Conservation (phyloP, 1,139 yeast species). For the Saccharomyces hybrid region DNA sequence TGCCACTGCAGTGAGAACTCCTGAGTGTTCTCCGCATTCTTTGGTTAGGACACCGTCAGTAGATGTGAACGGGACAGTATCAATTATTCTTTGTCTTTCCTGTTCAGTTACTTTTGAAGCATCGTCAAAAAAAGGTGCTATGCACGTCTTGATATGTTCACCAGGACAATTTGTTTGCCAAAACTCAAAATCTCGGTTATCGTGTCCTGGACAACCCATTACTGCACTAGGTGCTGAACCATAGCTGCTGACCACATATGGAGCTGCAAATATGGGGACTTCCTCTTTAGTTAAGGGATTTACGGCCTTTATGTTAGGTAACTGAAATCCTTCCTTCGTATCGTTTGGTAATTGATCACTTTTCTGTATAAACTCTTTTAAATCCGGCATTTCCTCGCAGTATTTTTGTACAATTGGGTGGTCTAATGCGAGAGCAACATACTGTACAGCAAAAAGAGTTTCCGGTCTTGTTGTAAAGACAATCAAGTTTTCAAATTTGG, state of each 20-base stretch:
- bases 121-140: constrained; percentile 18
- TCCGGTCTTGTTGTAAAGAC: constrained; percentile 89
- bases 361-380: constrained; percentile 42
- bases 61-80: constrained; percentile 40
- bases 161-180: constrained; percentile 59
- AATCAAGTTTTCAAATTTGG: constrained; percentile 31
- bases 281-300: constrained; percentile 51
- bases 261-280: constrained; percentile 81
- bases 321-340: constrained; percentile 57
- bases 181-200: constrained; percentile 70
- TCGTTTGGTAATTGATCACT: constrained; percentile 38
- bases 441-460: constrained; percentile 76
- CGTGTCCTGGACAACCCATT: constrained; percentile 98
- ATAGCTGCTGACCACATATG: constrained; percentile 75
- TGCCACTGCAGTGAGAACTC: constrained; percentile 47
- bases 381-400: constrained; percentile 35
- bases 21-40: constrained; percentile 45
- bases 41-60: constrained; percentile 50
- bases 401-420: constrained; percentile 51
- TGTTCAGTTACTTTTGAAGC: constrained; percentile 4
- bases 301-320: constrained; percentile 42
- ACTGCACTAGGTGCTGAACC: constrained; percentile 78
- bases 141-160: constrained; percentile 8
- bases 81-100: constrained; percentile 12
- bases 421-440: constrained; percentile 63